Conservation (phyloP, 163 green algal species). For the Chlorella variabilis region DNA sequence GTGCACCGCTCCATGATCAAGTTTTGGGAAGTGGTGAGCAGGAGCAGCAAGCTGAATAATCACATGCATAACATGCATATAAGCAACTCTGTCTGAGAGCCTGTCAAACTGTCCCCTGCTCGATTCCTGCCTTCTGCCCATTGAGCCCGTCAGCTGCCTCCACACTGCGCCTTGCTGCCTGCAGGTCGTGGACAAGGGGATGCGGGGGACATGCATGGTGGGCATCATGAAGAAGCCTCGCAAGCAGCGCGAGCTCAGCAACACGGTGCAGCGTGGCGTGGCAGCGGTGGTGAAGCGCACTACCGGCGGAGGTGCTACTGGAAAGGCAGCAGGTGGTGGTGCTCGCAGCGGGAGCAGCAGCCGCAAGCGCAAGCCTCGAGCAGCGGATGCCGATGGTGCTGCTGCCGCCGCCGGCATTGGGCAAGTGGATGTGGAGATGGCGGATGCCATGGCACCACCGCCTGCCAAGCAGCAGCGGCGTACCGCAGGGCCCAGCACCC, state of each 20-base stretch:
- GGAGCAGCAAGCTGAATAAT: no score
- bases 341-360: not conserved
- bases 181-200: constrained; percentile 17
- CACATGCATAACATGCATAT: no score
- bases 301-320: not conserved
- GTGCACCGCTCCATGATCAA: constrained; percentile 35
- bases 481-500: constrained; percentile 15
- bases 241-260: constrained; percentile 24
- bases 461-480: constrained; percentile 28
- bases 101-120: no score
- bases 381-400: not conserved
- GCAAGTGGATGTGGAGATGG: constrained; percentile 9
- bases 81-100: no score
- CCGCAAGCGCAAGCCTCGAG: constrained; percentile 28
- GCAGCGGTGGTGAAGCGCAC: constrained; percentile 17
- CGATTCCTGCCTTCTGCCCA: no score
- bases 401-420: not conserved
- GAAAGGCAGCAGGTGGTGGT: not conserved
- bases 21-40: constrained; percentile 44
- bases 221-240: constrained; percentile 33
- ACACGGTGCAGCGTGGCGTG: constrained; percentile 16
- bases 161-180: not conserved
- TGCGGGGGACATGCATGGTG: constrained; percentile 29
- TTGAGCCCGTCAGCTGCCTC: no score
- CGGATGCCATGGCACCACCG: not conserved